These are phyloP conservation scores for Trichosporon inkin DNA, from an alignment of 1,284 basidiomycete genomes.

Conservation along the genomic window DNA sequence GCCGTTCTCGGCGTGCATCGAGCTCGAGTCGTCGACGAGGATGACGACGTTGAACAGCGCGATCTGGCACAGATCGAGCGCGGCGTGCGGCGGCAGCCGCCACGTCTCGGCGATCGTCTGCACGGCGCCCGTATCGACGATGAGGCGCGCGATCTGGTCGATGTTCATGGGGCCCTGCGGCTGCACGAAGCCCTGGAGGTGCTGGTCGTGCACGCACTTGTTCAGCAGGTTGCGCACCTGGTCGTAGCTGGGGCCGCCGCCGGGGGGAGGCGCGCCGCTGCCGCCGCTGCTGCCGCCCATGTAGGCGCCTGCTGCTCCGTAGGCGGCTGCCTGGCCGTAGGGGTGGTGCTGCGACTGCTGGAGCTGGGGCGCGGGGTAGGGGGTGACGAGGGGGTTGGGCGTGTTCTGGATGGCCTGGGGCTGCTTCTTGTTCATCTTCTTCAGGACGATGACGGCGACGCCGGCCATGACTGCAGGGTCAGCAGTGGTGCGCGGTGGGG, in stretches of 20 bases:
- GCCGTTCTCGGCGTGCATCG: slow-evolving; percentile 45
- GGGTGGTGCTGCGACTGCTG: slow-evolving; percentile 1
- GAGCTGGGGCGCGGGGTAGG: slow-evolving; percentile 5
- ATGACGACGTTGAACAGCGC: slow-evolving; percentile 49
- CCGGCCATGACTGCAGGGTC: slow-evolving; percentile 13
- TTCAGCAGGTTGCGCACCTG: slow-evolving; percentile 26
- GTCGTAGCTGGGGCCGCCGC: slow-evolving; percentile 6
- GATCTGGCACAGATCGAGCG: slow-evolving; percentile 50
- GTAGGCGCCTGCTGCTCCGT: slow-evolving; percentile 1
- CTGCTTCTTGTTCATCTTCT: slow-evolving; percentile 12
- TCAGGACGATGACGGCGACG: slow-evolving; percentile 14
- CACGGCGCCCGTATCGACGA: slow-evolving; percentile 49
- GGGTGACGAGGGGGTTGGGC: slow-evolving; percentile 4
- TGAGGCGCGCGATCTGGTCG: slow-evolving; percentile 49
- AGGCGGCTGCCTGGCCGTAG: neutral
- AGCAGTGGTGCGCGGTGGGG: neutral
- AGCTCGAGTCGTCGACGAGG: slow-evolving; percentile 51
- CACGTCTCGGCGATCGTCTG: slow-evolving; percentile 50
- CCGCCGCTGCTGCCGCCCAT: neutral
- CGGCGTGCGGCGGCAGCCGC: slow-evolving; percentile 52
- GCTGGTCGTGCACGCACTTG: slow-evolving; percentile 50
- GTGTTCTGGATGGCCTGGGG: slow-evolving; percentile 3
- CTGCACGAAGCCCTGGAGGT: slow-evolving; percentile 52
- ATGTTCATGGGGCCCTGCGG: slow-evolving; percentile 43
- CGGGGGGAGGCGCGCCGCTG: neutral